Percentiles rank a stretch among this genome's conserved stretches.
Evolutionary conservation across 495 filamentous ascomycete genomes (phyloP).

Genomic region (Apiosordaria backusii): DNA sequence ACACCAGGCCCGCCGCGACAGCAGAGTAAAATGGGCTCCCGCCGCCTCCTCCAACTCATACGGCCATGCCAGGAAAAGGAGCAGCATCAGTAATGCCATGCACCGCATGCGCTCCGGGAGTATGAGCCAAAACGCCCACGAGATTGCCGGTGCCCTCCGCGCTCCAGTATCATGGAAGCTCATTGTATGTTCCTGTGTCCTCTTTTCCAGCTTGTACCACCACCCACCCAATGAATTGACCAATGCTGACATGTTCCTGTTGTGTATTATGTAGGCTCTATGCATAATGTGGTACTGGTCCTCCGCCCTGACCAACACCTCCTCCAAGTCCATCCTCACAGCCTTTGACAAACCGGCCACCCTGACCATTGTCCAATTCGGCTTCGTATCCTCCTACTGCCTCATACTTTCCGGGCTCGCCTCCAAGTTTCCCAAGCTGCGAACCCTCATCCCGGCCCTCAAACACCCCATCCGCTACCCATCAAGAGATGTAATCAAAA

Average conservation of each 20-base stretch:
- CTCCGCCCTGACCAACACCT: slow-evolving; percentile 93
- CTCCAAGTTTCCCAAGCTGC: slow-evolving; percentile 61
- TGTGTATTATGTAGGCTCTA: slow-evolving; percentile 53
- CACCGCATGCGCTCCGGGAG: slow-evolving; percentile 75
- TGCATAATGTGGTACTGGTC: slow-evolving; percentile 91
- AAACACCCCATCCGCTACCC: slow-evolving; percentile 79
- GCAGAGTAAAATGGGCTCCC: slow-evolving; percentile 46
- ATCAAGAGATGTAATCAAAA: slow-evolving; percentile 75
- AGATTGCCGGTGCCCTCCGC: slow-evolving; percentile 84
- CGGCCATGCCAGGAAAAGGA: slow-evolving; percentile 61
- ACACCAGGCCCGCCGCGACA: slow-evolving; percentile 47
- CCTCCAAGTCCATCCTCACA: slow-evolving; percentile 94
- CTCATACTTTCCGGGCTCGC: slow-evolving; percentile 71
- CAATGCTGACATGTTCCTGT: slow-evolving; percentile 18
- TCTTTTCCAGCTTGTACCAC: not conserved
- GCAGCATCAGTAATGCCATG: slow-evolving; percentile 82
- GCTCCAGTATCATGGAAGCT: slow-evolving; percentile 81
- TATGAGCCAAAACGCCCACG: slow-evolving; percentile 86
- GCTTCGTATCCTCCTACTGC: slow-evolving; percentile 87
- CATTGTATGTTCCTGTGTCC: slow-evolving; percentile 35
- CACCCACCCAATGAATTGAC: not conserved
- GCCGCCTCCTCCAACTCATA: slow-evolving; percentile 31
- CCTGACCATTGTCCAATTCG: slow-evolving; percentile 92
- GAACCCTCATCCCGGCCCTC: slow-evolving; percentile 68
- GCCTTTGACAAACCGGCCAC: slow-evolving; percentile 89